Evolutionary conservation across 177 flowering plant genomes (phyloP).

Genomic region (Telopea speciosissima): DNA sequence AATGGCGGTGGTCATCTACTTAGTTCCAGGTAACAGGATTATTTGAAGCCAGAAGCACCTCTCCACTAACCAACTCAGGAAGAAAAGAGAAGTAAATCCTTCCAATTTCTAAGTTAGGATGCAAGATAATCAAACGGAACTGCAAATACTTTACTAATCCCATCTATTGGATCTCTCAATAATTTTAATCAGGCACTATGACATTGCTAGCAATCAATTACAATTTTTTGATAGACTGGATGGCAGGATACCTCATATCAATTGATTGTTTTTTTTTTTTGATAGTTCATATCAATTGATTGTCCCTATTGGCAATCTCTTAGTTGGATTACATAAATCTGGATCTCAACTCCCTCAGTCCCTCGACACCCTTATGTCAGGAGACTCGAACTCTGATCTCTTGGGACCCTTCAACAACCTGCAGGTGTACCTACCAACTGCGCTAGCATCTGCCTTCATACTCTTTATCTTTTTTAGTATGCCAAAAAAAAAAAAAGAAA

Average conservation of each 20-base stretch:
- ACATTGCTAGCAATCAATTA: background rate
- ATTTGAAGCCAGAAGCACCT: no score
- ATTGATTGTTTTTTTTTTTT: background rate
- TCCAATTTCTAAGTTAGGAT: background rate
- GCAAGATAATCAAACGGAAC: background rate
- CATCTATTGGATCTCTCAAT: background rate
- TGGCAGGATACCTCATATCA: background rate
- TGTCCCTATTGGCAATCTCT: background rate
- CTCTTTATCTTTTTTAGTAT: background rate
- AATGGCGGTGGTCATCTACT: slow-evolving; percentile 15
- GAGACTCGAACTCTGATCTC: background rate
- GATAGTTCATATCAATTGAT: background rate
- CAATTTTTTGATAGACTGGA: background rate
- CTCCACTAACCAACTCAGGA: no score
- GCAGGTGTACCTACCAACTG: no score
- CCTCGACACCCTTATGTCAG: background rate
- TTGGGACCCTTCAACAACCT: no score
- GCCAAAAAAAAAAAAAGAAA: no score
- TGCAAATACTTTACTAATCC: background rate
- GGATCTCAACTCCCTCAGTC: background rate
- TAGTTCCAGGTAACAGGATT: slow-evolving; percentile 24
- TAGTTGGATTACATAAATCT: background rate
- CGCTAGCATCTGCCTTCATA: background rate
- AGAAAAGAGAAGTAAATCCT: background rate
- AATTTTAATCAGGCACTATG: background rate